A percentile compares a stretch with the other conserved stretches of the same genome.
These are phyloP conservation scores for Xerocomus tenax DNA, from an alignment of 1,284 basidiomycete species.

Conservation along the genomic window DNA sequence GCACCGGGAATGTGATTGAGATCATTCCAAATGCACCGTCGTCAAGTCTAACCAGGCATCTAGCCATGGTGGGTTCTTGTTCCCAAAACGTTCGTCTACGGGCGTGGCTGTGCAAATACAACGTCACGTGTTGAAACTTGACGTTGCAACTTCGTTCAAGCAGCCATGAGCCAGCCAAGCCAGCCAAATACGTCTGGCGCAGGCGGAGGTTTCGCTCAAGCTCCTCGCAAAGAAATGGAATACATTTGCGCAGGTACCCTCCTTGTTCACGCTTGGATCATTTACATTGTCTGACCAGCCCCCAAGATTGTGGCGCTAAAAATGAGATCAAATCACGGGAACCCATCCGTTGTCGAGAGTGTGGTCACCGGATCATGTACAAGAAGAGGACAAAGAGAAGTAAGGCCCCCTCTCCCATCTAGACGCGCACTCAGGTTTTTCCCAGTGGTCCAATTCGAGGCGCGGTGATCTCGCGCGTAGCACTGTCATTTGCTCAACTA, in stretches of 20 bases:
- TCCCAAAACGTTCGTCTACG: neutral
- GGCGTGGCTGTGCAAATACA: slow-evolving; percentile 9
- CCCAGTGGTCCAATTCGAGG: slow-evolving; percentile 82
- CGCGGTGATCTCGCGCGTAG: slow-evolving; percentile 42
- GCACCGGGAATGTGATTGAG: slow-evolving; percentile 7
- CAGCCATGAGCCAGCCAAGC: slow-evolving; percentile 27
- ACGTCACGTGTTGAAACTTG: slow-evolving; percentile 15
- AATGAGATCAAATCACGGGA: slow-evolving; percentile 91
- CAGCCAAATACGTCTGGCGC: slow-evolving; percentile 17
- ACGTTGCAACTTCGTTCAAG: neutral
- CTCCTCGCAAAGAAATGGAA: slow-evolving; percentile 64
- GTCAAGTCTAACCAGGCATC: slow-evolving; percentile 6
- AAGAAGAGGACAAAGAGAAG: slow-evolving; percentile 95
- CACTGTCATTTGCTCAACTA: no score
- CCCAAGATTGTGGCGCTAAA: slow-evolving; percentile 85
- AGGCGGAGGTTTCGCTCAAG: slow-evolving; percentile 28
- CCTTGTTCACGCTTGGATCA: neutral
- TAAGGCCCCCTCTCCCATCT: slow-evolving; percentile 29
- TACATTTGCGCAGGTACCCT: slow-evolving; percentile 85
- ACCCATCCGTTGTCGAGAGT: slow-evolving; percentile 93
- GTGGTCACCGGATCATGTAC: slow-evolving; percentile 98
- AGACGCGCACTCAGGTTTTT: slow-evolving; percentile 14
- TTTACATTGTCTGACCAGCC: slow-evolving; percentile 9
- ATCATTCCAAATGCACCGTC: slow-evolving; percentile 3
- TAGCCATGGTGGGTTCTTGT: no score